Evolutionary conservation across 768 basidiomycete genomes (phyloP).

Genomic region (Mycena albidolilacea): DNA sequence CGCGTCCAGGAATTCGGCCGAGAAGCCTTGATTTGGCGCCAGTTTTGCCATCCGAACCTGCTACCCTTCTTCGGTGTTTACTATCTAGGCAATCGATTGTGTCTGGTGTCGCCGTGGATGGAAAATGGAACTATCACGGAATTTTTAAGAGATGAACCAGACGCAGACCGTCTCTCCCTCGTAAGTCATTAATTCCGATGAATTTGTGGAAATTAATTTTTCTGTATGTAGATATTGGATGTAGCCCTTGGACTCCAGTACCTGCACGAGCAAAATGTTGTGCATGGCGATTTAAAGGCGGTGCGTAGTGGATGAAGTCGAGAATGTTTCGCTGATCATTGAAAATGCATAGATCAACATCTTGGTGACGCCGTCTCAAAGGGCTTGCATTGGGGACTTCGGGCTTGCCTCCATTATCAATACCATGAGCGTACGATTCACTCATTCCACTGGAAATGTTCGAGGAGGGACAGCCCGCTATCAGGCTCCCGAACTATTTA

Average conservation of each 20-base stretch:
- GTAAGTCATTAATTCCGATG: conserved; percentile 4
- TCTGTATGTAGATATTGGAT: conserved; percentile 30
- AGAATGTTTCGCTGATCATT: not conserved
- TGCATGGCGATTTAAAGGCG: conserved; percentile 44
- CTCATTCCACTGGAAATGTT: conserved; percentile 36
- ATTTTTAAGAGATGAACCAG: conserved; percentile 16
- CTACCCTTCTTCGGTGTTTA: conserved; percentile 44
- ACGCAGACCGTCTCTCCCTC: conserved; percentile 13
- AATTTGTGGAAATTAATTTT: not conserved
- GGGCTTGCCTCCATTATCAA: conserved; percentile 55
- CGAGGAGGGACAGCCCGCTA: conserved; percentile 52
- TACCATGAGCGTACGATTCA: conserved; percentile 38
- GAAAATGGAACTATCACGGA: conserved; percentile 41
- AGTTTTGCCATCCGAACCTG: conserved; percentile 42
- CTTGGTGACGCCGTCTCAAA: conserved; percentile 55
- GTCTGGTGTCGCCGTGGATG: conserved; percentile 51
- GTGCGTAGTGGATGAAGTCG: conserved; percentile 2
- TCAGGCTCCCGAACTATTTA: conserved; percentile 55
- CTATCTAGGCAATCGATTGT: conserved; percentile 34
- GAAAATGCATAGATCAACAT: conserved; percentile 57
- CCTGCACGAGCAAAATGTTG: conserved; percentile 35
- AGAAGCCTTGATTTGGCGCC: conserved; percentile 43
- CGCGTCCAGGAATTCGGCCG: conserved; percentile 27
- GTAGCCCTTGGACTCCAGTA: conserved; percentile 40
- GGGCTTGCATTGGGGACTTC: conserved; percentile 67